Evolutionary conservation across 148 eudicot species (phyloP).

Genomic region (Cornus suecica): DNA sequence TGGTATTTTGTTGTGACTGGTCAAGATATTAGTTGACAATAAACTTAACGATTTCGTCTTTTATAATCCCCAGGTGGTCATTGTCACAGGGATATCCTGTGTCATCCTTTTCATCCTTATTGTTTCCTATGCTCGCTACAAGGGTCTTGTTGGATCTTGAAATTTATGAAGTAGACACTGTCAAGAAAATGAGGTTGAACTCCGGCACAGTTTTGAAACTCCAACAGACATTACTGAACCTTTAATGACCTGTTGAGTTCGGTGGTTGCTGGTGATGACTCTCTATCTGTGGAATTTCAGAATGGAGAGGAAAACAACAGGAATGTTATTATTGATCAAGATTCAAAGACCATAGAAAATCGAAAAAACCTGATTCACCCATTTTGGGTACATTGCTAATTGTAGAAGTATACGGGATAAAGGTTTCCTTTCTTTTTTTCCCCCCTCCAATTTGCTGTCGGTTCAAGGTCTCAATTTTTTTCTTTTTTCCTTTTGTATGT

Average conservation of each 20-base stretch:
- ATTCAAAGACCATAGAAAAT: not conserved
- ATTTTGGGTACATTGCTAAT: not conserved
- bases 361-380: not conserved
- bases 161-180: not conserved
- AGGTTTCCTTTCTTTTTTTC: not conserved
- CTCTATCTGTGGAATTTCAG: not conserved
- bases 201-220: not conserved
- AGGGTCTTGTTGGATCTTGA: slow-evolving; percentile 77
- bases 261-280: not conserved
- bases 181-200: not conserved
- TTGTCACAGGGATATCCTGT: slow-evolving; percentile 23
- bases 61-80: slow-evolving; percentile 42
- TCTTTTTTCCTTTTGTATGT: too few species aligned
- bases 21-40: not conserved
- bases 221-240: not conserved
- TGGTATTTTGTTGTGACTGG: not conserved
- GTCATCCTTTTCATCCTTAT: slow-evolving; percentile 37
- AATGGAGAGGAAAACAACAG: not conserved
- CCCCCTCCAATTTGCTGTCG: not conserved
- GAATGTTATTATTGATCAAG: not conserved
- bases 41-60: slow-evolving; percentile 1
- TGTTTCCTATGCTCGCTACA: slow-evolving; percentile 55
- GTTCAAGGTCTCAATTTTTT: not conserved
- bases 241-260: not conserved
- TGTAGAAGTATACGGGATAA: not conserved